A percentile compares a stretch with the other conserved stretches of the same genome.
These are phyloP conservation scores for Dactylellina drechsleri DNA, from an alignment of 2,329 filamentous ascomycete genomes.

Conservation along the genomic window DNA sequence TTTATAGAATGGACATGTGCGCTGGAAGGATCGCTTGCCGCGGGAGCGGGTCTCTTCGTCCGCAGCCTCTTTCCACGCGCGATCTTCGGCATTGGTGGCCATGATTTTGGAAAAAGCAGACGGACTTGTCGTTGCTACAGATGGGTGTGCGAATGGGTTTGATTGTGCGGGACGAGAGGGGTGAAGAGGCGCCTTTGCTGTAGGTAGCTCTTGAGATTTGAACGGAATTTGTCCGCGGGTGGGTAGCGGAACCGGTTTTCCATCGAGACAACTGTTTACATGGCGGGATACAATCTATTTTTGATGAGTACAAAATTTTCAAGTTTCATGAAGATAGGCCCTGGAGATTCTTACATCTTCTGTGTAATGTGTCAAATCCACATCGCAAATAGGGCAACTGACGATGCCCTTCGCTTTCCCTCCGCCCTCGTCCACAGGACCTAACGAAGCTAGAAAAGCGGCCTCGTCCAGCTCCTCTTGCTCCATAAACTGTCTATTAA, in stretches of 20 bases:
- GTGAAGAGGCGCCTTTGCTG: constrained; percentile 45
- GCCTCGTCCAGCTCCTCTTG: constrained; percentile 72
- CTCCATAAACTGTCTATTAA: constrained; percentile 73
- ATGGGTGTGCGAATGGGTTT: constrained; percentile 44
- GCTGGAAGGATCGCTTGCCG: constrained; percentile 73
- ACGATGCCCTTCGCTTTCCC: constrained; percentile 59
- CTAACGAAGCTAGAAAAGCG: constrained; percentile 69
- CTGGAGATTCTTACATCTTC: constrained; percentile 58
- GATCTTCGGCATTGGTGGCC: constrained; percentile 88
- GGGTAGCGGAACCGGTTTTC: constrained; percentile 73
- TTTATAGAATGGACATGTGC: constrained; percentile 98
- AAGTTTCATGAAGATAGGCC: constrained; percentile 58
- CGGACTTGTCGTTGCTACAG: constrained; percentile 59
- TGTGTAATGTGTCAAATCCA: constrained; percentile 53
- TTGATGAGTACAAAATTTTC: constrained; percentile 69
- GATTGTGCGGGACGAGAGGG: constrained; percentile 48
- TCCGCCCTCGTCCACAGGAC: constrained; percentile 61
- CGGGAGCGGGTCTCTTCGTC: constrained; percentile 73
- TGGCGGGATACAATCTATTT: constrained; percentile 79
- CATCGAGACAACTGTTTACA: constrained; percentile 93
- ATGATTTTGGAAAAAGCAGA: constrained; percentile 94
- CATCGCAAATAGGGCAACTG: constrained; percentile 54
- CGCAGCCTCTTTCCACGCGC: constrained; percentile 87
- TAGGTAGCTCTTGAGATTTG: constrained; percentile 52
- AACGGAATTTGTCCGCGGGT: constrained; percentile 44